A percentile compares a stretch with the other conserved stretches of the same genome.
These are phyloP conservation scores for Umbelopsis sp. DNA, from an alignment of 192 early-diverging fungal genomes.

Conservation along the genomic window DNA sequence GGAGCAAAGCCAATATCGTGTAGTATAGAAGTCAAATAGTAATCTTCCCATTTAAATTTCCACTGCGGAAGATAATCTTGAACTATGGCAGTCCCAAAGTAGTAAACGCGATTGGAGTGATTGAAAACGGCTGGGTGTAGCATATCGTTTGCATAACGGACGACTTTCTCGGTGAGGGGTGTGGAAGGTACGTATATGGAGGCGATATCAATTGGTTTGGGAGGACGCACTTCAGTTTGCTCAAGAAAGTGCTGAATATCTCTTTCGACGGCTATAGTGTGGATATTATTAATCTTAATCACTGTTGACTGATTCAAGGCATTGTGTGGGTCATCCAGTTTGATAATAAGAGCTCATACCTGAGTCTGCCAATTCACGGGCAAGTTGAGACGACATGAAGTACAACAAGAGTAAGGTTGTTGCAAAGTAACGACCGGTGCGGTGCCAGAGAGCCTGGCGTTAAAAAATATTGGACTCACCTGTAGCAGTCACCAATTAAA, in stretches of 20 bases:
- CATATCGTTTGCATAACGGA: background rate
- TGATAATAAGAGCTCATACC: background rate
- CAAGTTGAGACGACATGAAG: constrained; percentile 14
- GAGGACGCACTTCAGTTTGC: background rate
- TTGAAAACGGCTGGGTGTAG: background rate
- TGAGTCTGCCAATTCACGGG: constrained; percentile 3
- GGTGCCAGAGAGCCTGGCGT: too few relatives aligned
- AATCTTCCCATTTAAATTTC: background rate
- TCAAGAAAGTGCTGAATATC: background rate
- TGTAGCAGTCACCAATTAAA: background rate
- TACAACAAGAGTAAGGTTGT: background rate
- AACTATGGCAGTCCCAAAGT: background rate
- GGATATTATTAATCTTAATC: background rate
- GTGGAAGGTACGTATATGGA: background rate
- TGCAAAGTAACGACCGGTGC: too few relatives aligned
- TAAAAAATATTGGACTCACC: too few relatives aligned
- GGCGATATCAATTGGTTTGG: constrained; percentile 11
- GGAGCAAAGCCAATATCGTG: constrained; percentile 1
- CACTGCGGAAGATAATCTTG: constrained; percentile 5
- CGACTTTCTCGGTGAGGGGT: background rate
- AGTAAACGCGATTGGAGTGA: constrained; percentile 11
- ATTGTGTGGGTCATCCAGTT: background rate
- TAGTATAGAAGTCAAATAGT: background rate
- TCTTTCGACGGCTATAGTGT: background rate
- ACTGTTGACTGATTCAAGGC: too few relatives aligned